These are phyloP conservation scores for Lactarius deliciosus DNA, from an alignment of 768 basidiomycete genomes.

Conservation along the genomic window DNA sequence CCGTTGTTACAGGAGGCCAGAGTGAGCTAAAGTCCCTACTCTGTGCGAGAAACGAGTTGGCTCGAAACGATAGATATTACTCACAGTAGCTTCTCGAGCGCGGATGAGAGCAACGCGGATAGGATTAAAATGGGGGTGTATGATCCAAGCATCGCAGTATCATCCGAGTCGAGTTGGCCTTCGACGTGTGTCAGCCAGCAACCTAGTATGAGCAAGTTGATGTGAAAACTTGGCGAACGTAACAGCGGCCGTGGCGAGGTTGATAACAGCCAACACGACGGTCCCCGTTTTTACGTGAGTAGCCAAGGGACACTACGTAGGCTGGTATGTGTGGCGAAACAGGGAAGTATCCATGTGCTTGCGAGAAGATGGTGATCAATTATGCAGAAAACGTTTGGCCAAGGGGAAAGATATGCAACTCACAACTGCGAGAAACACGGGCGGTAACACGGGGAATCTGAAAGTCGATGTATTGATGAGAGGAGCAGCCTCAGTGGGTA, in stretches of 20 bases:
- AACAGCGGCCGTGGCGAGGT: constrained; percentile 31
- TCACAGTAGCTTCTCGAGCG: neutral
- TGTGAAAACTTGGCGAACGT: neutral
- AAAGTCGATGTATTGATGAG: too few species aligned
- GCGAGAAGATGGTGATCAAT: constrained; percentile 20
- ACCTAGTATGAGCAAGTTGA: neutral
- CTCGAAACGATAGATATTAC: too few species aligned
- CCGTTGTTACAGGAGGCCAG: constrained; percentile 6
- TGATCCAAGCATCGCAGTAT: constrained; percentile 32
- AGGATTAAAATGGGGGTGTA: constrained; percentile 31
- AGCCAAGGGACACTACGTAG: constrained; percentile 28
- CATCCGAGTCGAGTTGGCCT: constrained; percentile 32
- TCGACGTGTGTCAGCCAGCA: neutral
- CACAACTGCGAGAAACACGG: too few species aligned
- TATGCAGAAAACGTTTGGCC: neutral
- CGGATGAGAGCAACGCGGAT: constrained; percentile 26
- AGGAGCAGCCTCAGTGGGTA: too few species aligned
- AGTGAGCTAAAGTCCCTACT: constrained; percentile 8
- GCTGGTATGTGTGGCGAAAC: constrained; percentile 33
- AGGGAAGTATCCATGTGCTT: constrained; percentile 33
- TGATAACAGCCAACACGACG: constrained; percentile 31
- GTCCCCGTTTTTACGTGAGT: constrained; percentile 30
- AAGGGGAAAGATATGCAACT: too few species aligned
- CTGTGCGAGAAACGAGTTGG: neutral
- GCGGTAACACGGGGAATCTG: too few species aligned